Evolutionary conservation across 169 alveolate genomes (phyloP).

Genomic region (Eimeria necatrix): DNA sequence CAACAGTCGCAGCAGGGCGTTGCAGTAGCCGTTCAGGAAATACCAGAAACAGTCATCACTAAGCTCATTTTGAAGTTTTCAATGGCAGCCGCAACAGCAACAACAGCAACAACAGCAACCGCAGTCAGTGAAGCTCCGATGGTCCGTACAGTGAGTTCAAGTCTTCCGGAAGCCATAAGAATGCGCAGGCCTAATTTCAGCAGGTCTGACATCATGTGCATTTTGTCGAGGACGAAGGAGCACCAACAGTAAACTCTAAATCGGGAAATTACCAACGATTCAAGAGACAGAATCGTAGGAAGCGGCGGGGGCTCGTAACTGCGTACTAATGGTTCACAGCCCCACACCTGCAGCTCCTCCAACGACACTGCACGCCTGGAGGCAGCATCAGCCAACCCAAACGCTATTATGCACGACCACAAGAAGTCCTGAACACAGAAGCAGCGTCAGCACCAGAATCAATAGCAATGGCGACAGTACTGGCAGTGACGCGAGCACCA

Average conservation of each 20-base stretch:
- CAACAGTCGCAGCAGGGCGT: not conserved
- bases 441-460: not conserved
- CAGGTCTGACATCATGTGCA: slow-evolving; percentile 92
- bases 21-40: not conserved
- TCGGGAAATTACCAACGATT: slow-evolving; percentile 86
- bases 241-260: slow-evolving; percentile 90
- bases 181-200: slow-evolving; percentile 87
- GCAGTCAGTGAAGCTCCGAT: not conserved
- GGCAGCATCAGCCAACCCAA: slow-evolving; percentile 46
- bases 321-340: slow-evolving; percentile 78
- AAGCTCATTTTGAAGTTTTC: too few species aligned
- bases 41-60: not conserved
- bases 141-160: slow-evolving; percentile 62
- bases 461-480: not conserved
- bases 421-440: slow-evolving; percentile 40
- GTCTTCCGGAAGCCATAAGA: slow-evolving; percentile 81
- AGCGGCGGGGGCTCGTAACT: slow-evolving; percentile 85
- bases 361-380: slow-evolving; percentile 46
- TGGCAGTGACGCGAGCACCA: not conserved
- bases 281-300: slow-evolving; percentile 88
- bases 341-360: slow-evolving; percentile 62
- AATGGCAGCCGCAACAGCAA: not conserved
- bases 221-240: slow-evolving; percentile 88
- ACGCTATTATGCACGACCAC: slow-evolving; percentile 63
- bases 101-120: not conserved